These are phyloP conservation scores for Coemansia pectinata DNA, from an alignment of 192 early-diverging fungal species.

Conservation along the genomic window DNA sequence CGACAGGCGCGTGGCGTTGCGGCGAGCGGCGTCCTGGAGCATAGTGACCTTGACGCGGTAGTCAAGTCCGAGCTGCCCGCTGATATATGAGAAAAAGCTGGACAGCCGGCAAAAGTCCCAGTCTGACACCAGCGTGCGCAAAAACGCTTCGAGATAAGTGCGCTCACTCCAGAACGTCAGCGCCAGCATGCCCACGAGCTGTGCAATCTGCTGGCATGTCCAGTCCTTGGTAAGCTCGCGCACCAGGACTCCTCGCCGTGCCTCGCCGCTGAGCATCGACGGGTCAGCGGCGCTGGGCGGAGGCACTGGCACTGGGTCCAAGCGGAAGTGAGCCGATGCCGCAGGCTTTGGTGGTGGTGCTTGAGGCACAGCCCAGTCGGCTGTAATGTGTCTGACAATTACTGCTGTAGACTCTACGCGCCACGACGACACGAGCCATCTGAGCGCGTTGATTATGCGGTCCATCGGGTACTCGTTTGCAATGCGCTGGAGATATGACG, in stretches of 20 bases:
- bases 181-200: constrained; percentile 50
- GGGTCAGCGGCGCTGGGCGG: constrained; percentile 18
- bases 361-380: constrained; percentile 62
- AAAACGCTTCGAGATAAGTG: constrained; percentile 49
- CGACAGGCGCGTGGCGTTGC: constrained; percentile 48
- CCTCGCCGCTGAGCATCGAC: constrained; percentile 41
- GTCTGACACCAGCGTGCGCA: constrained; percentile 59
- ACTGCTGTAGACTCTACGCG: constrained; percentile 68
- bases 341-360: constrained; percentile 28
- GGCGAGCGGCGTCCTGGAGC: constrained; percentile 54
- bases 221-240: constrained; percentile 59
- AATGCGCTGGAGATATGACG: constrained; percentile 70
- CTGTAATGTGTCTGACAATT: constrained; percentile 68
- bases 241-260: constrained; percentile 52
- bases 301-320: not conserved
- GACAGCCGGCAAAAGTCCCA: constrained; percentile 67
- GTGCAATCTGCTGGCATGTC: constrained; percentile 56
- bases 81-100: constrained; percentile 65
- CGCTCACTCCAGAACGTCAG: constrained; percentile 47
- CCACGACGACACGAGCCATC: constrained; percentile 76
- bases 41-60: constrained; percentile 52
- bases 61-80: constrained; percentile 52
- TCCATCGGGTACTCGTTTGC: constrained; percentile 73
- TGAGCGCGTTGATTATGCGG: constrained; percentile 73
- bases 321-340: not conserved